These are phyloP conservation scores for Antarctomyces pellizariae DNA, from an alignment of 495 filamentous ascomycete species.

Conservation along the genomic window DNA sequence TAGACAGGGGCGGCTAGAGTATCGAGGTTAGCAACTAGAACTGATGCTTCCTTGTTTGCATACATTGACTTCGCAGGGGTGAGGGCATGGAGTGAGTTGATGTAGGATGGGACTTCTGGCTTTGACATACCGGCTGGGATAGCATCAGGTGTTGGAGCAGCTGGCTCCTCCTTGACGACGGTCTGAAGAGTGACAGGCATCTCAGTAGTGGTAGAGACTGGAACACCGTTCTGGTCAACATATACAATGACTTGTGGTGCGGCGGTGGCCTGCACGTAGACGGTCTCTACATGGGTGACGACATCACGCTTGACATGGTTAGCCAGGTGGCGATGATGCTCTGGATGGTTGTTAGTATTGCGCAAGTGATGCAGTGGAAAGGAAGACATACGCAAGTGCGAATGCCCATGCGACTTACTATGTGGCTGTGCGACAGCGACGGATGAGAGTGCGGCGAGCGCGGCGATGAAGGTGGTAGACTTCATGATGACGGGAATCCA, in stretches of 20 bases:
- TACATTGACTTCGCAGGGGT: no score
- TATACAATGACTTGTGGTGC: conserved; percentile 32
- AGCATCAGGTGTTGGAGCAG: no score
- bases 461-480: conserved; percentile 11
- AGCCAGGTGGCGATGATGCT: conserved; percentile 9
- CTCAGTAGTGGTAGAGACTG: conserved; percentile 16
- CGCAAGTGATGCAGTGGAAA: no score
- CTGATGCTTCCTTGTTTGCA: no score
- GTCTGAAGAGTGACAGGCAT: no score
- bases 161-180: no score
- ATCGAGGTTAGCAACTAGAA: no score
- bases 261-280: conserved; percentile 13
- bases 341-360: conserved; percentile 5
- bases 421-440: conserved; percentile 21
- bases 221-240: conserved; percentile 37
- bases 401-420: conserved; percentile 4
- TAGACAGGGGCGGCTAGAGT: conserved; percentile 3
- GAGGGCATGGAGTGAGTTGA: no score
- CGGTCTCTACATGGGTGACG: conserved; percentile 14
- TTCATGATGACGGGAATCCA: conserved; percentile 24
- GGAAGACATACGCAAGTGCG: conserved; percentile 3
- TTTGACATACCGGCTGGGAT: no score
- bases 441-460: conserved; percentile 13
- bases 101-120: no score
- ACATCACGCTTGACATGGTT: conserved; percentile 12